Base-by-base conservation (phyloP, 768 basidiomycete genomes). In the Lentinula edodes region DNA sequence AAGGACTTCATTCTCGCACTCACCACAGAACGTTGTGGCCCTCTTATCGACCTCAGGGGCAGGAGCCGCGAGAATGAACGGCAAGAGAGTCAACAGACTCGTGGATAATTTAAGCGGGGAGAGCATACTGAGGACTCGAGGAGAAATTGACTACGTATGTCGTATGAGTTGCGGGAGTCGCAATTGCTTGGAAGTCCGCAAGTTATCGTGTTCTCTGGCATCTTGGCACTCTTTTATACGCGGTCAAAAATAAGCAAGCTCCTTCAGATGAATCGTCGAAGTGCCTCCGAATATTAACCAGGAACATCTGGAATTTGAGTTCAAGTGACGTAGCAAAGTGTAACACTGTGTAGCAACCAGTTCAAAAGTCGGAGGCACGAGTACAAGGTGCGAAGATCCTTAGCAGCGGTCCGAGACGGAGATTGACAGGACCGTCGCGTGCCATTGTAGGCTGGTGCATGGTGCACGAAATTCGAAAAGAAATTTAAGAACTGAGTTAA, bases 31-130 rank as follows among this genome's bases (percentile, higher is more conserved):
- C 13, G 57, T 58, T 9, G 64, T 41, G 60, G 75, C 77, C 45
- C 79, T 78, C 66, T 79, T 79, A 55, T 80, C 78, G 41, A 78
- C 60, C 1, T 70, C 56, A 36, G 63, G 13, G 23, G 66, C 58
- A 36, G 66, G 66, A 45, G 62, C 62, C 8, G 64, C 64, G 10
- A 62, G 41, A 42, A 46, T 59, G 61, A 65, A 65, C n/a, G 66
- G 64, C 8, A 65, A 41, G 13, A 65, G 51, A 52, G 58, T 46
- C 34, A 56, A 18, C 18, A 77, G 52, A 35, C 67, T 53, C 28
- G 72, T 62, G 3, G 28, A 28, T 42, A 76, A 66, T 46, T 69
- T 72, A 32, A 68, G 56, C 50, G 67, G 63, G 28, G 46, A 46
- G 60, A 64, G 48, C 64, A 67, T 66, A 32, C 18, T 41, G 53